Conservation (phyloP, 2,329 filamentous ascomycete species). For the Hypocreales sp. region DNA sequence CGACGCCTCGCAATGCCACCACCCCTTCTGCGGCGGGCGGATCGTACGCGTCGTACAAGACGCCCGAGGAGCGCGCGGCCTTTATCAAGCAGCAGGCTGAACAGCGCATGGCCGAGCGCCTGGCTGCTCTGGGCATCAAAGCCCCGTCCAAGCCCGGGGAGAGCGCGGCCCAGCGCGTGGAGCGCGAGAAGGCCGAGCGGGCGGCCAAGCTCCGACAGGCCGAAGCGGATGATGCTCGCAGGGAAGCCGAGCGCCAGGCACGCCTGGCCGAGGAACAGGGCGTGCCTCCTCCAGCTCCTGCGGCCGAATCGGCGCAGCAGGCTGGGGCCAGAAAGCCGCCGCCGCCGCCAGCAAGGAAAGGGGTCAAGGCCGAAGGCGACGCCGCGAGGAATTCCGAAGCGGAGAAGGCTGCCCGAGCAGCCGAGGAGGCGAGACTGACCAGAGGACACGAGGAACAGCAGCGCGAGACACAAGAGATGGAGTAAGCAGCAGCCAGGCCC, state of each 20-base stretch:
- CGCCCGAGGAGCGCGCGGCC: conserved; percentile 82
- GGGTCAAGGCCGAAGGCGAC: conserved; percentile 42
- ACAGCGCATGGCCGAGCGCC: conserved; percentile 87
- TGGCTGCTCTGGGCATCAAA: conserved; percentile 86
- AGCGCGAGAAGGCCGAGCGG: conserved; percentile 76
- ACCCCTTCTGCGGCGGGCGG: conserved; percentile 35
- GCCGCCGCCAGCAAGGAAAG: conserved; percentile 67
- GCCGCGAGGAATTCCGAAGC: conserved; percentile 42
- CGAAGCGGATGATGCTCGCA: conserved; percentile 82
- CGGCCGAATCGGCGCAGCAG: conserved; percentile 28
- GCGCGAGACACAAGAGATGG: conserved; percentile 56
- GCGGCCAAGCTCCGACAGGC: conserved; percentile 78
- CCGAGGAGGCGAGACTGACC: conserved; percentile 49
- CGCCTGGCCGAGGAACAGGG: conserved; percentile 67
- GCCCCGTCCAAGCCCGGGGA: conserved; percentile 67
- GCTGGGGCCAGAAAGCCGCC: conserved; percentile 47
- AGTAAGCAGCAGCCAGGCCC: conserved; percentile 50
- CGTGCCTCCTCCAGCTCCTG: conserved; percentile 43
- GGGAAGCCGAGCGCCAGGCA: conserved; percentile 75
- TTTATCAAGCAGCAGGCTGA: conserved; percentile 97
- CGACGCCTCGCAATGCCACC: conserved; percentile 35
- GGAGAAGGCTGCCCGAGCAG: conserved; percentile 37
- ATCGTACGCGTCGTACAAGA: conserved; percentile 73
- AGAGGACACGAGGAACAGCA: conserved; percentile 65
- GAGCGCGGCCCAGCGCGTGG: conserved; percentile 65